Evolutionary conservation across 129 eudicot species (phyloP).

Genomic region (Logfia minima): DNA sequence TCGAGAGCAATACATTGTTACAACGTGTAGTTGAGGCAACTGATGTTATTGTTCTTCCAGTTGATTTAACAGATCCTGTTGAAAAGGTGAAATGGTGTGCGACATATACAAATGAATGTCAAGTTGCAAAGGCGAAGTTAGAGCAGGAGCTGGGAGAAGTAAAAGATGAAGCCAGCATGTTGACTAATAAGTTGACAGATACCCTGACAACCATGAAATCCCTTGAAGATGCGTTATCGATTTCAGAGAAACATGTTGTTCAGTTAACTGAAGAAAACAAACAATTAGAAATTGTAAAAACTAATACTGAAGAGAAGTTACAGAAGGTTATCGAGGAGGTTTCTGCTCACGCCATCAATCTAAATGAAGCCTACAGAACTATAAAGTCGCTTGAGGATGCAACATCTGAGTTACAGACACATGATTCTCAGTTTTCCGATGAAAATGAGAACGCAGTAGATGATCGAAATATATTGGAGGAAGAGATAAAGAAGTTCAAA

Average conservation of each 20-base stretch:
- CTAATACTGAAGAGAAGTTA: conserved; percentile 10
- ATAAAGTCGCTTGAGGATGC: conserved; percentile 70
- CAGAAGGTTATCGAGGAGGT: conserved; percentile 1
- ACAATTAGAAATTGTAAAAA: conserved; percentile 8
- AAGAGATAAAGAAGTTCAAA: conserved; percentile 32
- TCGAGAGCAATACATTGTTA: conserved; percentile 54
- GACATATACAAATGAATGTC: conserved; percentile 46
- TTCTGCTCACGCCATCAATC: conserved; percentile 27
- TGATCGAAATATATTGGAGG: conserved; percentile 1
- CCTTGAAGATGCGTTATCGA: conserved; percentile 16
- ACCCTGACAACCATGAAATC: conserved; percentile 18
- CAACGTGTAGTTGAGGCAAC: conserved; percentile 54
- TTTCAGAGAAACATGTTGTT: conserved; percentile 39
- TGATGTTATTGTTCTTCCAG: conserved; percentile 45
- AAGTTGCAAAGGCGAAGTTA: conserved; percentile 39
- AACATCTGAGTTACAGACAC: conserved; percentile 50
- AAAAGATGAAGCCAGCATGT: conserved; percentile 40
- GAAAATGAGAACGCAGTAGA: conserved; percentile 14
- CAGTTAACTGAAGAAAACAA: conserved; percentile 36
- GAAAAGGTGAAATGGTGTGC: conserved; percentile 69
- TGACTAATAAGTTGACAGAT: conserved; percentile 45
- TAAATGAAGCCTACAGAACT: conserved; percentile 53
- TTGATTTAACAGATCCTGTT: conserved; percentile 54
- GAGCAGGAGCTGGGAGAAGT: conserved; percentile 52
- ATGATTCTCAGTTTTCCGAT: conserved; percentile 38